phyloP scores from a whole-genome alignment of 2,329 filamentous ascomycete species.

The Epichloe typhina region DNA sequence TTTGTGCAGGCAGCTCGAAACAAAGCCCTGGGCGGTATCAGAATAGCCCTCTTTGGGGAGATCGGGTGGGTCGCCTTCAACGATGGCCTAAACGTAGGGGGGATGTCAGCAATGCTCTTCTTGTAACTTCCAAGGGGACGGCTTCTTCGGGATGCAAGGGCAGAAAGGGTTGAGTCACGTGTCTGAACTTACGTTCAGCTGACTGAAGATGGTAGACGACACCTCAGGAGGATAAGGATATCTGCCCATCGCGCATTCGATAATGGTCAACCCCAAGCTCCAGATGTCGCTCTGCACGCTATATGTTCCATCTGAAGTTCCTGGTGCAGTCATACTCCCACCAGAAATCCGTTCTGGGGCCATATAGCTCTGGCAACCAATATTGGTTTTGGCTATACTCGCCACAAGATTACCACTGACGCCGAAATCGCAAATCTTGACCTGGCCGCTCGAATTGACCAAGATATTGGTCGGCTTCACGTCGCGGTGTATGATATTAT shows the following conservation, averaged over 20 bases:
- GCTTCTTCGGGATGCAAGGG: not conserved
- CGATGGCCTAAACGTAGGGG: constrained; percentile 59
- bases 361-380: constrained; percentile 99
- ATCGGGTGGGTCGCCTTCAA: constrained; percentile 88
- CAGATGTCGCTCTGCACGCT: constrained; percentile 97
- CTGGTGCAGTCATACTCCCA: constrained; percentile 60
- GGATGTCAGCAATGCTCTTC: constrained; percentile 4
- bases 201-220: constrained; percentile 96
- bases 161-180: not conserved
- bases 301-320: constrained; percentile 69
- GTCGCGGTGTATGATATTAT: constrained; percentile 98
- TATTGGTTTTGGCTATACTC: constrained; percentile 96
- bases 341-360: constrained; percentile 90
- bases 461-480: constrained; percentile 99
- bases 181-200: constrained; percentile 63
- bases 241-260: constrained; percentile 86
- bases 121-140: no score
- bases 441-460: constrained; percentile 74
- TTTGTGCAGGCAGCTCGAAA: constrained; percentile 82
- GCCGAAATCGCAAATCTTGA: constrained; percentile 98
- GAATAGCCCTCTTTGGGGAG: constrained; percentile 72
- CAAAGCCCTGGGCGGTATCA: constrained; percentile 70
- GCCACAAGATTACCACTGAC: constrained; percentile 94
- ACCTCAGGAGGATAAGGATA: constrained; percentile 97
- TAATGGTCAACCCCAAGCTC: constrained; percentile 87